These are phyloP conservation scores for Akanthomyces lecanii DNA, from an alignment of 2,329 filamentous ascomycete genomes.

Conservation along the genomic window DNA sequence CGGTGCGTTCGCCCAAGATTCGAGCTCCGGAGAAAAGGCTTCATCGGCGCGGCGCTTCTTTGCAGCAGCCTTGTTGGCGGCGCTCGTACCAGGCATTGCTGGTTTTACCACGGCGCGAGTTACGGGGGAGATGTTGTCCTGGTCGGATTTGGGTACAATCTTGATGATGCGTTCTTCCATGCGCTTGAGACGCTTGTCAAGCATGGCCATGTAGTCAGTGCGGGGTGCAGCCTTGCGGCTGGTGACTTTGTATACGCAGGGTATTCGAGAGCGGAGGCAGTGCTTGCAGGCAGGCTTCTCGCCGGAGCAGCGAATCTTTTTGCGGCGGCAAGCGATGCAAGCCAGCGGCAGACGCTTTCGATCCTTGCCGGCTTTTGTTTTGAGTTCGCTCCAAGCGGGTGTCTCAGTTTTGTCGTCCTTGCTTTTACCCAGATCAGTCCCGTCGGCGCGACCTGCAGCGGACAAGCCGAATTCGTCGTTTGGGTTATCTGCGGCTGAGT, in stretches of 20 bases:
- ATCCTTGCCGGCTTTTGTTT: constrained; percentile 92
- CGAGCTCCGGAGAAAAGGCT: constrained; percentile 77
- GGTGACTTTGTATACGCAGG: constrained; percentile 96
- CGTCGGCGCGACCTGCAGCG: constrained; percentile 43
- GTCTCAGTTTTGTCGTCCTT: constrained; percentile 58
- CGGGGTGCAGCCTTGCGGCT: constrained; percentile 88
- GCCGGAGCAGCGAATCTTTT: constrained; percentile 96
- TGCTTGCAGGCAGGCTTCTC: constrained; percentile 98
- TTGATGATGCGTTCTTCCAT: constrained; percentile 99
- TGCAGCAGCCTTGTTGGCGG: constrained; percentile 40
- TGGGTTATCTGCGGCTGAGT: constrained; percentile 49
- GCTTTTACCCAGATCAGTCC: constrained; percentile 49
- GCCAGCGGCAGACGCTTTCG: constrained; percentile 87
- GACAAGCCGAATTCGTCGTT: constrained; percentile 57
- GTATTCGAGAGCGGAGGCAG: constrained; percentile 84
- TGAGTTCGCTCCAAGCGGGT: constrained; percentile 75
- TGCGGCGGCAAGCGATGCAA: constrained; percentile 91
- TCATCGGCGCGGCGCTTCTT: constrained; percentile 86
- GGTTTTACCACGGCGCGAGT: constrained; percentile 83
- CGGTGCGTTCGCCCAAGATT: constrained; percentile 69
- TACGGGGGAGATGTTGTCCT: constrained; percentile 61
- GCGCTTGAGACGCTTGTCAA: constrained; percentile 89
- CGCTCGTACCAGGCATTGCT: constrained; percentile 54
- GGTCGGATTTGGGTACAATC: constrained; percentile 82
- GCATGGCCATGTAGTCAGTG: constrained; percentile 98